Evolutionary conservation across 768 basidiomycete genomes (phyloP).

Genomic region (Gymnopilus junonius): DNA sequence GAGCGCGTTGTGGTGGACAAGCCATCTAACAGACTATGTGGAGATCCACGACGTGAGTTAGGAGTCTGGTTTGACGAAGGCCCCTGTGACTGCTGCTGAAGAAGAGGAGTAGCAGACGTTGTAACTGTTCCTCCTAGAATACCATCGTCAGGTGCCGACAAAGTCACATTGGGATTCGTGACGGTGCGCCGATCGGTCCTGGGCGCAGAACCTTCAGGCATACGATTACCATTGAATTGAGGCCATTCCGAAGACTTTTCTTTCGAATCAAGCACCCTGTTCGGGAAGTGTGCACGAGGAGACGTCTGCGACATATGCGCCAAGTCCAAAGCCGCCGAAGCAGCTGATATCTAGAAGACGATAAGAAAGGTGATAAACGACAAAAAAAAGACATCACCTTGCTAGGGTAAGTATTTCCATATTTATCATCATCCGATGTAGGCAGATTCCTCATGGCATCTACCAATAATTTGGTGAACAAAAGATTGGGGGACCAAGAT

Average conservation of each 20-base stretch:
- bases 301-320: slow-evolving; percentile 88
- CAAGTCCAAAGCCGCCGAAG: slow-evolving; percentile 92
- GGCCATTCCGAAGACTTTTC: slow-evolving; percentile 94
- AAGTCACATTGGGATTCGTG: slow-evolving; percentile 72
- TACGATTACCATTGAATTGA: slow-evolving; percentile 75
- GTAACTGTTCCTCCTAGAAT: slow-evolving; percentile 53
- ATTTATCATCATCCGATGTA: slow-evolving; percentile 91
- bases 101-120: slow-evolving; percentile 65
- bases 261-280: slow-evolving; percentile 57
- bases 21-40: slow-evolving; percentile 65
- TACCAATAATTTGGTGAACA: slow-evolving; percentile 33
- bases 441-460: slow-evolving; percentile 89
- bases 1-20: slow-evolving; percentile 71
- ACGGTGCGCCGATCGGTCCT: slow-evolving; percentile 72
- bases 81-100: slow-evolving; percentile 65
- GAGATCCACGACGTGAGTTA: slow-evolving; percentile 75
- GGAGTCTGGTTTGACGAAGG: slow-evolving; percentile 45
- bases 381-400: slow-evolving; percentile 50
- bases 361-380: slow-evolving; percentile 1
- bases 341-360: slow-evolving; percentile 67
- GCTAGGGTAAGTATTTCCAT: slow-evolving; percentile 58
- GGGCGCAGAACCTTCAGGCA: slow-evolving; percentile 57
- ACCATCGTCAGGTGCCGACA: slow-evolving; percentile 58
- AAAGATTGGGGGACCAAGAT: slow-evolving; percentile 4
- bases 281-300: slow-evolving; percentile 60